Base-by-base conservation (phyloP, 2,329 filamentous ascomycete species). In the Penicillium sp. region DNA sequence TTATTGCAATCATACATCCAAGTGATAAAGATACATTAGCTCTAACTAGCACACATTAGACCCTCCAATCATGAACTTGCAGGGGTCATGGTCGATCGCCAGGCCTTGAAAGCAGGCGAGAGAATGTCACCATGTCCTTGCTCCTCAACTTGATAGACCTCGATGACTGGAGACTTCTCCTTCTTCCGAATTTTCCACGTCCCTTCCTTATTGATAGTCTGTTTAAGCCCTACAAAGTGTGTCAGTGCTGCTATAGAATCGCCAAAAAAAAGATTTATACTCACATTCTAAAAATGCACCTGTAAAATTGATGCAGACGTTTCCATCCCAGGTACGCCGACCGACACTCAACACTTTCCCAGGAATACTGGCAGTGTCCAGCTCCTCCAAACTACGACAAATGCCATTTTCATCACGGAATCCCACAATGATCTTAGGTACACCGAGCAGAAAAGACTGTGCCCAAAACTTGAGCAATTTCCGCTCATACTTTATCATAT, bases 401-500 rank as follows among this genome's bases (percentile, higher is more conserved):
- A 90, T 82, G 8, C 94, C 93, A 53, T 87, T 69, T 53, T 82
- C 84, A 33, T 84, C 87, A 45, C 94, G 86, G 71, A 94, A 97
- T 0, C 94, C 94, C 30, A 99, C 89, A 43, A 97, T 85, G 61
- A 99, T 90, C 63, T 88, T 94, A 0, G 91, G 91, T 1, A 97
- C 92, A 38, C 93, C 93, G 2, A 99, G 86, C 2, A 99, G 80
- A 69, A 96, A 99, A 0, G 90, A 96, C 73, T 97, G 94, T 14
- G 93, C 90, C 94, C 94, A 99, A 76, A 93, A 96, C 68, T 95
- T 95, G 74, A 96, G 84, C 52, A 97, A 82, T 72, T 97, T 97
- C 46, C 89, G 84, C 74, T 97, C 90, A 70, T 93, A 96, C 60
- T 86, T 88, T 19, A 87, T 75, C 68, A 85, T 80, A 66, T 94